Evolutionary conservation across 805 yeast species (phyloP).

Genomic region (Metschnikowia drakensbergensis): DNA sequence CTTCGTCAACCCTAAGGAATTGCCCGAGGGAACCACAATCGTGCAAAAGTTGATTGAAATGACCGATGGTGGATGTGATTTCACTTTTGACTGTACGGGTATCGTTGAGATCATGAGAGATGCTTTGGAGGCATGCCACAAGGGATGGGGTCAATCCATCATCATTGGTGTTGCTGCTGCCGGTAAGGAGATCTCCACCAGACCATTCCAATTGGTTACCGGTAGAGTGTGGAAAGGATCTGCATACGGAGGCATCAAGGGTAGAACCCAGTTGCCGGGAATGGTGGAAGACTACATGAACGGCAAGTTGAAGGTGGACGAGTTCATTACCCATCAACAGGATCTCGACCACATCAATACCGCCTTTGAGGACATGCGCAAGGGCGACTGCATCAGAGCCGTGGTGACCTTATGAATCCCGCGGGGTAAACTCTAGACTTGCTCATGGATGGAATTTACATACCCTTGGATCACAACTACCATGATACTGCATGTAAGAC

Average conservation of each 20-base stretch:
- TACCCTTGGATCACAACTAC: not conserved
- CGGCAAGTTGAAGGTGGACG: conserved; percentile 85
- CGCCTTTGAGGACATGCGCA: conserved; percentile 93
- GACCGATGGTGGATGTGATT: conserved; percentile 97
- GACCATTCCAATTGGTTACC: conserved; percentile 98
- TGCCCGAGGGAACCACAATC: conserved; percentile 69
- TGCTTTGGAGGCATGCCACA: conserved; percentile 96
- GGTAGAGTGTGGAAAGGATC: conserved; percentile 99
- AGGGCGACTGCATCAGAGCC: conserved; percentile 92
- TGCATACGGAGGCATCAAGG: conserved; percentile 99
- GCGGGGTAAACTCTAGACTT: conserved; percentile 10
- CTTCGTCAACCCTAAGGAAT: conserved; percentile 78
- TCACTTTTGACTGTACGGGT: conserved; percentile 97
- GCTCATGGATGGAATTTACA: not conserved
- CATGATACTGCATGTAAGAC: not conserved
- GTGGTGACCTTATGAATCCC: conserved; percentile 52
- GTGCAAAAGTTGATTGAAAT: conserved; percentile 79
- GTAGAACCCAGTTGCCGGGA: conserved; percentile 91
- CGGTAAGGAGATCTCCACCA: conserved; percentile 91
- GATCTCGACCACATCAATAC: conserved; percentile 71
- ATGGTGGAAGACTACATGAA: conserved; percentile 79
- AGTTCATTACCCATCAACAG: conserved; percentile 90
- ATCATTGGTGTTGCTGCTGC: conserved; percentile 99
- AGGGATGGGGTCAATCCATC: conserved; percentile 97
- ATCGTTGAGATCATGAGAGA: conserved; percentile 91